These are phyloP conservation scores for Prasinococcaceae sp. DNA, from an alignment of 139 green algal species.

Conservation along the genomic window DNA sequence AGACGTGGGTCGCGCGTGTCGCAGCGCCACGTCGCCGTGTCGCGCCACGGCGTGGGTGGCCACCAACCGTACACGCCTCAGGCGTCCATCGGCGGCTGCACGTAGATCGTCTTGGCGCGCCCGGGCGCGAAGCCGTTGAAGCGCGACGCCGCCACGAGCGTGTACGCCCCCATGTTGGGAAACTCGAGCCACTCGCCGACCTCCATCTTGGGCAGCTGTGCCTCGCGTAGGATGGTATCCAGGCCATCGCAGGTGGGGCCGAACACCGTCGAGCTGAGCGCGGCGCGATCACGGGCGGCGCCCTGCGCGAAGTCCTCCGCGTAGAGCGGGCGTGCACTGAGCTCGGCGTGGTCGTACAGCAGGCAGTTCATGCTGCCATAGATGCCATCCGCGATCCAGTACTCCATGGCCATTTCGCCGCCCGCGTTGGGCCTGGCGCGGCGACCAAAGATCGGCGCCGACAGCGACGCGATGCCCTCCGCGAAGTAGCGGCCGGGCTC, in stretches of 20 bases:
- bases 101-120: conserved; percentile 15
- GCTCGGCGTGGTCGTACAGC: conserved; percentile 57
- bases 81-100: too few relatives aligned
- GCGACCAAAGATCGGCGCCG: conserved; percentile 64
- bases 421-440: too few relatives aligned
- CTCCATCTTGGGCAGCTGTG: conserved; percentile 49
- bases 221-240: conserved; percentile 26
- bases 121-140: conserved; percentile 27
- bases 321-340: conserved; percentile 26
- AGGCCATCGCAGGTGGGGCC: conserved; percentile 38
- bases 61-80: too few relatives aligned
- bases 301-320: conserved; percentile 3
- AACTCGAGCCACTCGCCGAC: conserved; percentile 90
- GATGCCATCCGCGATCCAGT: conserved; percentile 81
- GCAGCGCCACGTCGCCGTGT: too few relatives aligned
- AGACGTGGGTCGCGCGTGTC: too few relatives aligned
- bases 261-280: conserved; percentile 24
- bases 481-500: conserved; percentile 96
- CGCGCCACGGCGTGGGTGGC: too few relatives aligned
- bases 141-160: conserved; percentile 36
- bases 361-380: conserved; percentile 96
- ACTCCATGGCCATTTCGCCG: too few relatives aligned
- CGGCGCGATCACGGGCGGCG: too few relatives aligned
- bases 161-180: conserved; percentile 82
- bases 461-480: conserved; percentile 64